phyloP scores from a whole-genome alignment of 768 basidiomycete genomes.

The Russula olivacea region DNA sequence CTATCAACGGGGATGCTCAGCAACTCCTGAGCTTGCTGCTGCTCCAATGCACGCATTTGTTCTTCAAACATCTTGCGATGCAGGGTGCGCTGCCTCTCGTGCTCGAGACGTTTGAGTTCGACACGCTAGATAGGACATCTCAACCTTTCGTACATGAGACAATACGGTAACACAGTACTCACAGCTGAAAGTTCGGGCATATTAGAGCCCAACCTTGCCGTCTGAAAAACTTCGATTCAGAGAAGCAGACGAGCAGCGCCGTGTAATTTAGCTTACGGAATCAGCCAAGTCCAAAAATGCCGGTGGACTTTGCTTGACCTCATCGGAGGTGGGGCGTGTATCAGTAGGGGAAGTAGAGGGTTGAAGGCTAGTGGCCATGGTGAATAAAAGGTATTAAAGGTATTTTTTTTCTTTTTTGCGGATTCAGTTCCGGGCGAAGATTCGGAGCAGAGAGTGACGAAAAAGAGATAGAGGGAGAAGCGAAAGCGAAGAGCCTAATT shows the following conservation, averaged over 20 bases:
- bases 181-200: conserved; percentile 83
- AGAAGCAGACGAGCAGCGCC: conserved; percentile 14
- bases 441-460: conserved; percentile 39
- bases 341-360: conserved; percentile 67
- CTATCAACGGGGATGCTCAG: conserved; percentile 66
- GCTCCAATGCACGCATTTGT: conserved; percentile 91
- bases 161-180: conserved; percentile 33
- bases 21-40: conserved; percentile 83
- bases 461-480: conserved; percentile 40
- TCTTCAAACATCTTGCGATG: conserved; percentile 93
- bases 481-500: conserved; percentile 44
- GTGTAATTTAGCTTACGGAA: conserved; percentile 53
- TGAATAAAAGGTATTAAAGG: conserved; percentile 36
- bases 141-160: conserved; percentile 9
- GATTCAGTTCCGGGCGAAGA: conserved; percentile 42
- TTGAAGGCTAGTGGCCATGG: conserved; percentile 68
- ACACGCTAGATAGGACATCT: conserved; percentile 50
- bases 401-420: conserved; percentile 42
- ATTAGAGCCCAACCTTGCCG: conserved; percentile 79
- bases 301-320: conserved; percentile 80
- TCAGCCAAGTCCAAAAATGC: conserved; percentile 92
- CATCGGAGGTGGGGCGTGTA: conserved; percentile 61
- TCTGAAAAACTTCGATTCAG: conserved; percentile 38
- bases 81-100: conserved; percentile 80
- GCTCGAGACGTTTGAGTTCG: conserved; percentile 82